Evolutionary conservation across 73 alveolate genomes (phyloP), one percentile per base, ranked within the genome.

Genomic region (Symbiodinium pilosum): DNA sequence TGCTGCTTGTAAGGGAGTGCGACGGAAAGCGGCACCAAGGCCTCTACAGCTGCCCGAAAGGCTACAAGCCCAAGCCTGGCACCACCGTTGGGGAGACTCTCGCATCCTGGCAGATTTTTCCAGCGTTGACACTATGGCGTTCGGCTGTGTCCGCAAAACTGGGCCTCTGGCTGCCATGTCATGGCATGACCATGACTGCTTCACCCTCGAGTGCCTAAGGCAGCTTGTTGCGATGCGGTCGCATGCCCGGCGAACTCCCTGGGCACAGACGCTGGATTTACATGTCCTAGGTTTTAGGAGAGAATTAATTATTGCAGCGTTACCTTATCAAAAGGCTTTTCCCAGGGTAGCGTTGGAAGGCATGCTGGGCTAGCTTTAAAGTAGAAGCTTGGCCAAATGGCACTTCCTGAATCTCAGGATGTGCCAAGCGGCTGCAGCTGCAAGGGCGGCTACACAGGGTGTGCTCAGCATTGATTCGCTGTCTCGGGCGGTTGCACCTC

Each of bases 371-470:
- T n/a, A n/a, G n/a, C n/a, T n/a, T n/a, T n/a, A n/a, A n/a, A n/a
- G n/a, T n/a, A n/a, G n/a, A n/a, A n/a, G n/a, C n/a, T n/a, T 18
- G 73, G 30, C 73, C 73, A 9, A n/a, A n/a, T n/a, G n/a, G n/a
- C n/a, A n/a, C 73, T 54, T 54, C 32, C 73, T n/a, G 41, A 26
- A 18, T 64, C 38, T 18, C 81, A 64, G 81, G 81, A 64, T 64
- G 96, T 91, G 54, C 47, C 77, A 52, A 43, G 8, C 21, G 96
- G 96, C 51, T 91, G 96, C 81, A 24, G 56, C 30, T 91, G 96
- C 96, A n/a, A 69, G 40, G 96, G 77, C 32, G 96, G 96, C 88
- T 91, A 68, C 87, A 4, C 26, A 11, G 96, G 96, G 96, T 69
- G 81, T n/a, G 44, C 43, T 59, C 32, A 43, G 85, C 85, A 64